A percentile compares a stretch with the other conserved stretches of the same genome.
phyloP scores from a whole-genome alignment of 257 asterid species.

The Henckelia pumila region DNA sequence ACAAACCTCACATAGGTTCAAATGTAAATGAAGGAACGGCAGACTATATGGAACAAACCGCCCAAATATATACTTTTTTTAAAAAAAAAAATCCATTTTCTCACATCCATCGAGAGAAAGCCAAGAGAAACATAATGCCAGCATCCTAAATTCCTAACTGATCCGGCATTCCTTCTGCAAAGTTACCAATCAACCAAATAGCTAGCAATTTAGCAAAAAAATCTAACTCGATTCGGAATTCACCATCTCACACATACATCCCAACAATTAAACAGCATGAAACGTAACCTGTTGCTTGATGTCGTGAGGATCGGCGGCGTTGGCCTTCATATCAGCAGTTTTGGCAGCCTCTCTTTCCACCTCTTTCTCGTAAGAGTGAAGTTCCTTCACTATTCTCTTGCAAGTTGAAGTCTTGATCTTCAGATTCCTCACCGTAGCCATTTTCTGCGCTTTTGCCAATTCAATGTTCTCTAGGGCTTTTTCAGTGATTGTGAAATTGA shows the following conservation, averaged over 20 bases:
- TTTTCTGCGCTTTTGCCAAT: slow-evolving; percentile 1
- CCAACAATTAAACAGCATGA: background rate
- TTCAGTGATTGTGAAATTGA: too few species aligned
- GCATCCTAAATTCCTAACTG: background rate
- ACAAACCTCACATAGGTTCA: background rate
- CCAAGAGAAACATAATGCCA: background rate
- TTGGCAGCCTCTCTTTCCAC: slow-evolving; percentile 78
- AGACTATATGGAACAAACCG: background rate
- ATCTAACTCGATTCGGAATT: background rate
- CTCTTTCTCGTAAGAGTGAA: slow-evolving; percentile 81
- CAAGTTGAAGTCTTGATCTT: slow-evolving; percentile 88
- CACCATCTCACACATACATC: slow-evolving; percentile 1
- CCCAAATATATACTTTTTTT: background rate
- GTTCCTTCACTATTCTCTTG: slow-evolving; percentile 77
- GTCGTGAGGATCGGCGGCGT: slow-evolving; percentile 79
- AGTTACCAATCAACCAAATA: slow-evolving; percentile 5
- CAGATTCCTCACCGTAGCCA: slow-evolving; percentile 65
- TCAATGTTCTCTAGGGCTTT: slow-evolving; percentile 8
- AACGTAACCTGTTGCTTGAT: slow-evolving; percentile 85
- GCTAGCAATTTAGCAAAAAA: background rate
- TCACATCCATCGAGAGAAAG: background rate
- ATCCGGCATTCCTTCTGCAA: background rate
- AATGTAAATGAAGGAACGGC: background rate
- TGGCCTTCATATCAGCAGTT: slow-evolving; percentile 81
- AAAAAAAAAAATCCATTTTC: background rate